Evolutionary conservation across 371 early-diverging fungal species (phyloP).

Genomic region (Paraphysoderma sedebokerense): DNA sequence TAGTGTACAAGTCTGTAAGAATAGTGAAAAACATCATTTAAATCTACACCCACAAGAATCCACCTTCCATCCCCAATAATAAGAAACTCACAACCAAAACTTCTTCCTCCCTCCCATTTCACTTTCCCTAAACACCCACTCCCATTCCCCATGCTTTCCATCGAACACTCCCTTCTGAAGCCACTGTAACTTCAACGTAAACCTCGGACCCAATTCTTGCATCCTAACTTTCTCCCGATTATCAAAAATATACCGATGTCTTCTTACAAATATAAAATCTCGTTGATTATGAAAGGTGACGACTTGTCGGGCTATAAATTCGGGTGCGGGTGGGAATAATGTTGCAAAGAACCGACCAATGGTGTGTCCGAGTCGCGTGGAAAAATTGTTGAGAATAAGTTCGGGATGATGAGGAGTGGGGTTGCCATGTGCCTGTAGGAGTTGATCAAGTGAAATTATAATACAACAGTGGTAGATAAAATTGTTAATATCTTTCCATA

Average conservation of each 20-base stretch:
- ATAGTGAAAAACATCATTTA: too few species aligned
- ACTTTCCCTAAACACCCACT: slow-evolving; percentile 58
- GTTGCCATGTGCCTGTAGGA: slow-evolving; percentile 53
- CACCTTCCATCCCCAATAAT: too few species aligned
- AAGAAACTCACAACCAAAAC: too few species aligned
- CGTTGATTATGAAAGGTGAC: slow-evolving; percentile 97
- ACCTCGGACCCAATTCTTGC: slow-evolving; percentile 93
- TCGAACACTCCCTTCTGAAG: slow-evolving; percentile 89
- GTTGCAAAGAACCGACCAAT: slow-evolving; percentile 94
- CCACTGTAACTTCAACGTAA: slow-evolving; percentile 85
- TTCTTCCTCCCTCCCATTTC: too few species aligned
- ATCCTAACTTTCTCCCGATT: slow-evolving; percentile 75
- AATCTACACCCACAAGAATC: too few species aligned
- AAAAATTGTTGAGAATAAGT: slow-evolving; percentile 94
- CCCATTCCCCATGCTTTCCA: slow-evolving; percentile 71
- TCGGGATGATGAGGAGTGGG: slow-evolving; percentile 83
- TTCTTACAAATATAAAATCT: slow-evolving; percentile 97
- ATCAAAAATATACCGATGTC: slow-evolving; percentile 88
- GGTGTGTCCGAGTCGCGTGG: slow-evolving; percentile 89
- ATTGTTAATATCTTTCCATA: neutral
- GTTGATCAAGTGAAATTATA: too few species aligned
- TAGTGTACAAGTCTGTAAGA: too few species aligned
- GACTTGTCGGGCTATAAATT: slow-evolving; percentile 89
- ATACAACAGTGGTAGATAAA: too few species aligned
- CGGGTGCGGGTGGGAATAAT: slow-evolving; percentile 90